Evolutionary conservation across 2,329 filamentous ascomycete genomes (phyloP).

Genomic region (Paecilomyces sp.): DNA sequence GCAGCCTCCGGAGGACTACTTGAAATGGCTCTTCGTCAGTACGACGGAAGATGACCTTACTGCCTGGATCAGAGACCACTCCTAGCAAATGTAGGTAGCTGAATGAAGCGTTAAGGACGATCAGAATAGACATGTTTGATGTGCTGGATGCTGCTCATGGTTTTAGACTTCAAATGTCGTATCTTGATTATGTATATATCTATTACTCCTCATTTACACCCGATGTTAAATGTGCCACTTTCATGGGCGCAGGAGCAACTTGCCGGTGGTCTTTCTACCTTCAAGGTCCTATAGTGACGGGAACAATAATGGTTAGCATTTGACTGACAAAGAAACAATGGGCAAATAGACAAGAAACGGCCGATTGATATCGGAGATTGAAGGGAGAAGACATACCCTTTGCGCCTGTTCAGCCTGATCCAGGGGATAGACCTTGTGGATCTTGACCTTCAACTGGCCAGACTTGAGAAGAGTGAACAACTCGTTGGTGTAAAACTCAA

Average conservation of each 20-base stretch:
- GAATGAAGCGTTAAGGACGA: not conserved
- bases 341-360: not conserved
- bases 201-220: not conserved
- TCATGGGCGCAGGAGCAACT: conserved; percentile 64
- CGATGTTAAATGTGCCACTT: not conserved
- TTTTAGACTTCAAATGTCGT: not conserved
- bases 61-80: not conserved
- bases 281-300: conserved; percentile 57
- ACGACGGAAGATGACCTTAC: not conserved
- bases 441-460: conserved; percentile 62
- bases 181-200: not conserved
- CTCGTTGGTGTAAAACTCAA: conserved; percentile 62
- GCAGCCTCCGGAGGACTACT: not conserved
- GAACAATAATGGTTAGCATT: conserved; percentile 1
- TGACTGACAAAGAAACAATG: not conserved
- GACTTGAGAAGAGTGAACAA: conserved; percentile 61
- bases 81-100: not conserved
- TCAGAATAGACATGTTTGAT: not conserved
- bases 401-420: conserved; percentile 67
- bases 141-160: too few relatives aligned
- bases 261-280: conserved; percentile 74
- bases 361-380: not conserved
- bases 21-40: not conserved
- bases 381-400: conserved; percentile 27
- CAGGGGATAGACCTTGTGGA: conserved; percentile 72